Evolutionary conservation across 1,139 yeast genomes (phyloP).

Genomic region (Yamadazyma aaseri): DNA sequence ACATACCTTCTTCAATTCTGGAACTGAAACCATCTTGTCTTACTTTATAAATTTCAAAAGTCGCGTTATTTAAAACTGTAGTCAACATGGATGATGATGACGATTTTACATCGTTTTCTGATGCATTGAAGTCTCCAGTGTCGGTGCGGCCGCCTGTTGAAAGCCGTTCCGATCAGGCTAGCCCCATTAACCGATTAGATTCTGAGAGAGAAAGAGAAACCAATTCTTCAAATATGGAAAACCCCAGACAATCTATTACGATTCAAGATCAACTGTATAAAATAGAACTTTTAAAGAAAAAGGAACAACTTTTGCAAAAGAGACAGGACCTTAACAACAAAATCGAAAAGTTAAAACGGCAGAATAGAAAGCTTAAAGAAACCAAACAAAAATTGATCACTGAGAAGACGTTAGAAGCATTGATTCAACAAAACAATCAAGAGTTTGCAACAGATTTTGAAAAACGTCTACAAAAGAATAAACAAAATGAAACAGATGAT

Average conservation of each 20-base stretch:
- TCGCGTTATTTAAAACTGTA: slow-evolving; percentile 6
- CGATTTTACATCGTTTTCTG: slow-evolving; percentile 28
- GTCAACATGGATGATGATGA: slow-evolving; percentile 23
- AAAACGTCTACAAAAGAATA: slow-evolving; percentile 4
- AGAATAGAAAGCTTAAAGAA: slow-evolving; percentile 19
- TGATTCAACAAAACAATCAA: slow-evolving; percentile 24
- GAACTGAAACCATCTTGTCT: slow-evolving; percentile 55
- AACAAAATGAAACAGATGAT: slow-evolving; percentile 18
- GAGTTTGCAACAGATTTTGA: slow-evolving; percentile 14
- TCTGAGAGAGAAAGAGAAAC: too few species aligned
- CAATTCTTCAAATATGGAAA: too few species aligned
- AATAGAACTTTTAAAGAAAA: slow-evolving; percentile 18
- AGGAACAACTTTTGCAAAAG: slow-evolving; percentile 22
- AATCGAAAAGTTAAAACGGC: slow-evolving; percentile 22
- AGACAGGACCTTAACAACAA: slow-evolving; percentile 19
- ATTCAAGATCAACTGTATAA: slow-evolving; percentile 22
- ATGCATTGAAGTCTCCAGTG: slow-evolving; percentile 16
- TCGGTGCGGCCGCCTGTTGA: not conserved
- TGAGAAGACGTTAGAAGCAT: slow-evolving; percentile 18
- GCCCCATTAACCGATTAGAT: too few species aligned
- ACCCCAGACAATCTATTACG: too few species aligned
- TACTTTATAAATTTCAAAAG: not conserved
- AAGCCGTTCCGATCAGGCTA: too few species aligned
- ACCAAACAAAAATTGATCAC: slow-evolving; percentile 15
- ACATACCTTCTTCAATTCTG: slow-evolving; percentile 54